Conservation (phyloP, 2,329 filamentous ascomycete genomes). For the Fonsecaea multimorphosa region DNA sequence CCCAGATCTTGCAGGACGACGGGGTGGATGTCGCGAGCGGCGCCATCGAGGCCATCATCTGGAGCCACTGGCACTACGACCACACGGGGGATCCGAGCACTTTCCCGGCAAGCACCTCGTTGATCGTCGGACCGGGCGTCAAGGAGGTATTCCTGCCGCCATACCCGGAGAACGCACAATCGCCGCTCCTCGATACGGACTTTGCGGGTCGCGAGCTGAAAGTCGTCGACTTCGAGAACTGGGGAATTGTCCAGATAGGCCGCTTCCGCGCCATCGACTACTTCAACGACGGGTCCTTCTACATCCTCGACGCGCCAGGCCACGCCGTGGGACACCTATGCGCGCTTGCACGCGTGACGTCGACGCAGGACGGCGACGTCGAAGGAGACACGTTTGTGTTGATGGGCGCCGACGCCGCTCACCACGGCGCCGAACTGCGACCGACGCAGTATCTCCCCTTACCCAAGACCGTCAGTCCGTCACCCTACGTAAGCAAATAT, state of each 20-base stretch:
- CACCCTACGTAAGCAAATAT: not conserved
- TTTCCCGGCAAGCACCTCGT: slow-evolving; percentile 47
- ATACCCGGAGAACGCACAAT: slow-evolving; percentile 50
- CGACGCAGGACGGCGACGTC: slow-evolving; percentile 7
- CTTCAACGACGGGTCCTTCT: slow-evolving; percentile 49
- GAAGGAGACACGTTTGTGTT: slow-evolving; percentile 51
- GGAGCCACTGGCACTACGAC: slow-evolving; percentile 44
- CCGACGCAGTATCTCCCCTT: slow-evolving; percentile 42
- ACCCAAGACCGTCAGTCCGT: slow-evolving; percentile 30
- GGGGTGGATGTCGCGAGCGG: slow-evolving; percentile 2
- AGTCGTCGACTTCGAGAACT: slow-evolving; percentile 31
- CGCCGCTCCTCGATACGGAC: slow-evolving; percentile 43
- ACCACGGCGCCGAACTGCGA: slow-evolving; percentile 47
- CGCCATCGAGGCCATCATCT: slow-evolving; percentile 29
- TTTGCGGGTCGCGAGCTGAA: slow-evolving; percentile 41
- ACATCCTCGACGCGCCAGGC: slow-evolving; percentile 55
- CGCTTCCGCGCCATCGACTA: slow-evolving; percentile 51
- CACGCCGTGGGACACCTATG: slow-evolving; percentile 56
- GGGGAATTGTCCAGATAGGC: slow-evolving; percentile 39
- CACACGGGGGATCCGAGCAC: slow-evolving; percentile 58
- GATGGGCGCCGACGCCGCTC: slow-evolving; percentile 58
- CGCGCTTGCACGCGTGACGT: slow-evolving; percentile 54
- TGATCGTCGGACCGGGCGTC: slow-evolving; percentile 62
- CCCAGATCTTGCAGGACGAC: slow-evolving; percentile 29
- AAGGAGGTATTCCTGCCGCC: slow-evolving; percentile 55